Conservation (phyloP, 805 yeast genomes). For the Saturnispora halmiae region DNA sequence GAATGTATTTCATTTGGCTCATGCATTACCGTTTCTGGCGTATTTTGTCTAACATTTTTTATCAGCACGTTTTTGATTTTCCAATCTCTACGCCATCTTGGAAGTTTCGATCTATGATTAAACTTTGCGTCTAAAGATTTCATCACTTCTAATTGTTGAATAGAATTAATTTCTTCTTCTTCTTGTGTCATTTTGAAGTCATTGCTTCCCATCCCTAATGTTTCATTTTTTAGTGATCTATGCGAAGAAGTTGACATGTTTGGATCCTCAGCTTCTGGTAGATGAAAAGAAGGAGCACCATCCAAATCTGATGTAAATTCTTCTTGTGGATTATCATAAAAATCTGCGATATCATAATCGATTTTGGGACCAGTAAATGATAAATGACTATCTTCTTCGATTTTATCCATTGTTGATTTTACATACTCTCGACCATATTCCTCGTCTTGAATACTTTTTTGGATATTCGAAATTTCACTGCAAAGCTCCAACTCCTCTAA, state of each 20-base stretch:
- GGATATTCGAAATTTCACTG: conserved; percentile 8
- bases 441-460: conserved; percentile 5
- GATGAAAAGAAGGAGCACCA: conserved; percentile 4
- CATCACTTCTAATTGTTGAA: conserved; percentile 3
- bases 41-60: neutral
- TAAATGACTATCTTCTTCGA: conserved; percentile 4
- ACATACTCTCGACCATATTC: conserved; percentile 9
- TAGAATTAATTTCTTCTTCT: neutral
- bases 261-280: neutral
- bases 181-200: neutral
- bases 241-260: conserved; percentile 3
- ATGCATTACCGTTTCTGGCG: too few species aligned
- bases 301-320: neutral
- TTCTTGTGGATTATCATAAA: neutral
- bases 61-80: neutral
- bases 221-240: neutral
- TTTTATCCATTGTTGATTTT: conserved; percentile 6
- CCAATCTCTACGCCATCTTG: conserved; percentile 6
- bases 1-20: too few species aligned
- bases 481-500: conserved; percentile 5
- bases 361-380: conserved; percentile 1
- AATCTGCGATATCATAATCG: conserved; percentile 12
- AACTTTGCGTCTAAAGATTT: conserved; percentile 1
- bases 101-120: neutral
- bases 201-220: neutral